Percentiles rank a stretch among this genome's conserved stretches.
Conservation (phyloP, 2,329 filamentous ascomycete species). For the Phaeosphaeriaceae sp. region DNA sequence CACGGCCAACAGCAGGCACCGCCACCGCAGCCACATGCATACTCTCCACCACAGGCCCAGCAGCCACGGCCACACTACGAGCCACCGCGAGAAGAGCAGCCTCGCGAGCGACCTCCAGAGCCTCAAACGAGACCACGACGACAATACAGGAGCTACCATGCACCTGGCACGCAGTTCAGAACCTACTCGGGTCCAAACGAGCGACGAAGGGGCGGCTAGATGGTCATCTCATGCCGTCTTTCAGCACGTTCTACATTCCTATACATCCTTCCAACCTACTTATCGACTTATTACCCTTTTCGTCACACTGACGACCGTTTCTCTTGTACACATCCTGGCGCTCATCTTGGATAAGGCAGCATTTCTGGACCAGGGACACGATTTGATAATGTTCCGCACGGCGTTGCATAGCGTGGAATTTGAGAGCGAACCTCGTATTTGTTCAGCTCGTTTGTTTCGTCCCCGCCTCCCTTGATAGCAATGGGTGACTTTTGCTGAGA, state of each 20-base stretch:
- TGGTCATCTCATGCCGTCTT: not conserved
- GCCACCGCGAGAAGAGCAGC: slow-evolving; percentile 19
- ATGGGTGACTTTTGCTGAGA: not conserved
- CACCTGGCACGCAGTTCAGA: slow-evolving; percentile 44
- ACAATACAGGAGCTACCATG: slow-evolving; percentile 42
- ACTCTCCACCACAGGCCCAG: slow-evolving; percentile 31
- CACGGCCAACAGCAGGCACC: slow-evolving; percentile 14
- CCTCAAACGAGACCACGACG: slow-evolving; percentile 35
- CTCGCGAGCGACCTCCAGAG: slow-evolving; percentile 24
- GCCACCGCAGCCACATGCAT: slow-evolving; percentile 9
- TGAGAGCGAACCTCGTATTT: not conserved
- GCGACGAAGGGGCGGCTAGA: slow-evolving; percentile 32
- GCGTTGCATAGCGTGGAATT: slow-evolving; percentile 5
- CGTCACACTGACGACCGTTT: not conserved
- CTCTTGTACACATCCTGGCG: not conserved
- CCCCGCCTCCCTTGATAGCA: slow-evolving; percentile 11
- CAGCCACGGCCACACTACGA: slow-evolving; percentile 29
- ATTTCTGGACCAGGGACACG: not conserved
- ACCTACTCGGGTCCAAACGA: slow-evolving; percentile 41
- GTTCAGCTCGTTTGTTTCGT: not conserved
- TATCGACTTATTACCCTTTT: not conserved
- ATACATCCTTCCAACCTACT: not conserved
- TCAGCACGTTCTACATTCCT: not conserved
- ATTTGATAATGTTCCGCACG: slow-evolving; percentile 1
- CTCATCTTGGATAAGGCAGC: not conserved